Evolutionary conservation across 2,329 filamentous ascomycete species (phyloP).

Genomic region (Neophaeococcomyces mojaviensis): DNA sequence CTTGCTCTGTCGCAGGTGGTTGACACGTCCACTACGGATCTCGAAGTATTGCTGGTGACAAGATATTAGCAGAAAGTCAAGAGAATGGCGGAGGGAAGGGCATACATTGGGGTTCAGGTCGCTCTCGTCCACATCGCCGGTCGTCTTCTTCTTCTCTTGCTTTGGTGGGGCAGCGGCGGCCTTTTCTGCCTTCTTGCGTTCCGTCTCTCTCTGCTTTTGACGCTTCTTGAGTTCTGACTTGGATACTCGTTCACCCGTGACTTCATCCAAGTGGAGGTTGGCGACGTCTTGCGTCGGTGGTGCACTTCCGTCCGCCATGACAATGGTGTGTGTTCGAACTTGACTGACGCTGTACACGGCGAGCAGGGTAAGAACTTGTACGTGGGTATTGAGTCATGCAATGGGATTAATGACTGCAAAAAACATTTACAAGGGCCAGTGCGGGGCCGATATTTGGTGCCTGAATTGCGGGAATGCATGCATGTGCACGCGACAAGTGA

Average conservation of each 20-base stretch:
- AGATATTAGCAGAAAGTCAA: conserved; percentile 10
- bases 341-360: too few relatives aligned
- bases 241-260: conserved; percentile 80
- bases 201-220: conserved; percentile 80
- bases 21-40: conserved; percentile 77
- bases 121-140: conserved; percentile 54
- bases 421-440: too few relatives aligned
- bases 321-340: not conserved
- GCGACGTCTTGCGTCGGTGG: conserved; percentile 37
- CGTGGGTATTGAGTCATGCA: too few relatives aligned
- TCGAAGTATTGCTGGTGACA: conserved; percentile 82
- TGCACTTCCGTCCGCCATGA: conserved; percentile 17
- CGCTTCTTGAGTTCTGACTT: conserved; percentile 91
- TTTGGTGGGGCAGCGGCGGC: conserved; percentile 59
- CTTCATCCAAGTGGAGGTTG: conserved; percentile 81
- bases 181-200: conserved; percentile 77
- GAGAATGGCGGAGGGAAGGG: conserved; percentile 22
- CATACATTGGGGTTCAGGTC: conserved; percentile 68
- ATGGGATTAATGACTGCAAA: too few relatives aligned
- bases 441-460: too few relatives aligned
- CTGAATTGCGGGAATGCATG: too few relatives aligned
- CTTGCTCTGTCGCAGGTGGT: conserved; percentile 65
- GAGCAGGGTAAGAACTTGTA: too few relatives aligned
- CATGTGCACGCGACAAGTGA: too few relatives aligned
- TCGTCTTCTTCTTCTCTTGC: conserved; percentile 51